Conservation (phyloP, 805 yeast genomes). For the Starmera quercuum region DNA sequence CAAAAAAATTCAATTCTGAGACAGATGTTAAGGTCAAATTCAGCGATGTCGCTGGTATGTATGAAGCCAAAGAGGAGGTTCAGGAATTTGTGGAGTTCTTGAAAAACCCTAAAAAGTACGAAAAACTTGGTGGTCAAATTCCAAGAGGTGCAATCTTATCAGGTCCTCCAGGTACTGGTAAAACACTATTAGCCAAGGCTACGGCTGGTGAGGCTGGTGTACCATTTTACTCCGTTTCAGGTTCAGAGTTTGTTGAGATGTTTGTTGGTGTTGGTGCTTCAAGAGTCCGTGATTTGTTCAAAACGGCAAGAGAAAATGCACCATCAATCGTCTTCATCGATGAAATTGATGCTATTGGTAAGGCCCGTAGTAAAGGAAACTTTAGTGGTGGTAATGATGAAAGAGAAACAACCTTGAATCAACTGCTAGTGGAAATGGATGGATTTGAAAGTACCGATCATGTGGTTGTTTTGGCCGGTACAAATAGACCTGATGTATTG, state of each 20-base stretch:
- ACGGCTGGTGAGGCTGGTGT: conserved; percentile 99
- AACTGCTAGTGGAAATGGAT: conserved; percentile 96
- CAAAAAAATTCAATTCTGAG: conserved; percentile 86
- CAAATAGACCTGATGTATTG: conserved; percentile 89
- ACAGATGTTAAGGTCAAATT: conserved; percentile 84
- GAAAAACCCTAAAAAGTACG: conserved; percentile 85
- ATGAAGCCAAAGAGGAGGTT: conserved; percentile 94
- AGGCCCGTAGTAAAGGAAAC: conserved; percentile 74
- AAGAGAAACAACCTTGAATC: conserved; percentile 93
- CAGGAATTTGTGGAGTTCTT: conserved; percentile 96
- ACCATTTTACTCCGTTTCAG: conserved; percentile 91
- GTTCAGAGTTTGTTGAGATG: conserved; percentile 96
- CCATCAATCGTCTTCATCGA: conserved; percentile 96
- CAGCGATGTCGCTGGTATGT: conserved; percentile 95
- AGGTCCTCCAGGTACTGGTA: conserved; percentile 99
- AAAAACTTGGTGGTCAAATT: conserved; percentile 89
- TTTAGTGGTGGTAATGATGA: conserved; percentile 84
- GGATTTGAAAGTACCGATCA: conserved; percentile 90
- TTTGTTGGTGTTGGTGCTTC: conserved; percentile 96
- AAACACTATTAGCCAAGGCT: conserved; percentile 92
- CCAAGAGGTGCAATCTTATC: conserved; percentile 97
- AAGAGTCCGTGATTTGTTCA: conserved; percentile 91
- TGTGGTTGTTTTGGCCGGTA: conserved; percentile 95
- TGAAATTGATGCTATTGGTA: conserved; percentile 99
- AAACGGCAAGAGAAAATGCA: conserved; percentile 87